Percentiles rank a stretch among this genome's conserved stretches.
Conservation (phyloP, 192 early-diverging fungal species). For the Obelidium mucronatum region DNA sequence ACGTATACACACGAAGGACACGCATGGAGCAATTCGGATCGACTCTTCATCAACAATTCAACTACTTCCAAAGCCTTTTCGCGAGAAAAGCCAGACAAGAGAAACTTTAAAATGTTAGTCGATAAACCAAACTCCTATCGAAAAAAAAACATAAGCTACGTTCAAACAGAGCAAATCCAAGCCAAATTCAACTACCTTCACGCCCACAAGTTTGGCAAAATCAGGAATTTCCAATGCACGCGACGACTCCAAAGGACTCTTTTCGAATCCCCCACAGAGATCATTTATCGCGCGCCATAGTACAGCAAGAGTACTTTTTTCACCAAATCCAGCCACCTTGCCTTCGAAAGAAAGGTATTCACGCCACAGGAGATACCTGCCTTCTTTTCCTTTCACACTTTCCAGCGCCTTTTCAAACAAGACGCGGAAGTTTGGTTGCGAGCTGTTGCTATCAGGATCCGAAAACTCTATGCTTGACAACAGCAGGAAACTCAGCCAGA, state of each 20-base stretch:
- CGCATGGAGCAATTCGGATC: not conserved
- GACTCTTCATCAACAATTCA: conserved; percentile 1
- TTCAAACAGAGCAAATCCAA: not conserved
- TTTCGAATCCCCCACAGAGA: not conserved
- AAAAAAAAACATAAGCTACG: not conserved
- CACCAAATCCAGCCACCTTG: not conserved
- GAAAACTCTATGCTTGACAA: conserved; percentile 7
- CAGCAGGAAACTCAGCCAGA: conserved; percentile 16
- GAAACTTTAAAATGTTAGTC: not conserved
- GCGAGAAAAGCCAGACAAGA: not conserved
- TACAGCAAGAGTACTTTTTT: not conserved
- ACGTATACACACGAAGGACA: not conserved
- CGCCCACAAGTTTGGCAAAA: not conserved
- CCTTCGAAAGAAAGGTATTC: not conserved
- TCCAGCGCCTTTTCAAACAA: conserved; percentile 9
- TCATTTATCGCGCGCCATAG: not conserved
- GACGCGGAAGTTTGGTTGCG: not conserved
- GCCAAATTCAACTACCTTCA: not conserved
- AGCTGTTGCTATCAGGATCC: not conserved
- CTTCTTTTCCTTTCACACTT: not conserved
- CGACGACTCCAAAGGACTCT: not conserved
- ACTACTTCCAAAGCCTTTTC: not conserved
- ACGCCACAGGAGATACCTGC: conserved; percentile 7
- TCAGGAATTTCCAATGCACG: not conserved
- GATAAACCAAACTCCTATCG: not conserved